Percentiles rank a stretch among this genome's conserved stretches.
phyloP scores from a whole-genome alignment of 805 yeast genomes.

The Yarrowia phangngaensis region DNA sequence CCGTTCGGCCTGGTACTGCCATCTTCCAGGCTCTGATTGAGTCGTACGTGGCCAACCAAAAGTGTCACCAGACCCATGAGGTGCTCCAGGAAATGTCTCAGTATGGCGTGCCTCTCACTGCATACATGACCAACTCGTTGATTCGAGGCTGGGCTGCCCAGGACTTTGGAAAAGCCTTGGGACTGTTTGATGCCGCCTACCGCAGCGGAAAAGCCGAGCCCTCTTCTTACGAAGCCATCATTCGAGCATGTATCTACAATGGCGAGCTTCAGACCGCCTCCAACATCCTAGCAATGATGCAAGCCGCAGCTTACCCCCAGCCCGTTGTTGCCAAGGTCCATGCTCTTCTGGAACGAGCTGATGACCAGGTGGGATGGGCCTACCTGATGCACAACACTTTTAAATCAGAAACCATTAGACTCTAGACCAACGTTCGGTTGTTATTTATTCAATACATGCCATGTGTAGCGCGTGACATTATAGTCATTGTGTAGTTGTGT shows the following conservation, averaged over 20 bases:
- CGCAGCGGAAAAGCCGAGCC: conserved; percentile 35
- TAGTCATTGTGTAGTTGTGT: too few relatives aligned
- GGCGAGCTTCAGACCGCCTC: conserved; percentile 33
- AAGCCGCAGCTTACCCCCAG: conserved; percentile 34
- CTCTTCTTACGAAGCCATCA: conserved; percentile 40
- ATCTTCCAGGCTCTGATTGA: conserved; percentile 44
- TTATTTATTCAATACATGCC: too few relatives aligned
- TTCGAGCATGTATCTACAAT: conserved; percentile 36
- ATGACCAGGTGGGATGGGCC: conserved; percentile 8
- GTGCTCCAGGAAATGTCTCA: conserved; percentile 39
- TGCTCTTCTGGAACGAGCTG: conserved; percentile 8
- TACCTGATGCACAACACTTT: conserved; percentile 26
- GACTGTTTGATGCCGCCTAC: conserved; percentile 35
- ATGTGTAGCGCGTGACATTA: too few relatives aligned
- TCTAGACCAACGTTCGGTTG: conserved; percentile 26
- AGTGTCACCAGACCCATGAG: conserved; percentile 35
- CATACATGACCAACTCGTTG: conserved; percentile 39
- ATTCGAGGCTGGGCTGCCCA: conserved; percentile 40
- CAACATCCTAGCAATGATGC: conserved; percentile 34
- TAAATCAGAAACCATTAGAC: conserved; percentile 22
- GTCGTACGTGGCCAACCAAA: conserved; percentile 40
- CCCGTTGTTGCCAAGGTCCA: conserved; percentile 37
- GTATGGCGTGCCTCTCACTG: conserved; percentile 36
- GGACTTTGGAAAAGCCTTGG: conserved; percentile 34
- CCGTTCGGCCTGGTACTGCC: conserved; percentile 40